phyloP scores from a whole-genome alignment of 371 early-diverging fungal genomes.

The Rhizopus sp. region DNA sequence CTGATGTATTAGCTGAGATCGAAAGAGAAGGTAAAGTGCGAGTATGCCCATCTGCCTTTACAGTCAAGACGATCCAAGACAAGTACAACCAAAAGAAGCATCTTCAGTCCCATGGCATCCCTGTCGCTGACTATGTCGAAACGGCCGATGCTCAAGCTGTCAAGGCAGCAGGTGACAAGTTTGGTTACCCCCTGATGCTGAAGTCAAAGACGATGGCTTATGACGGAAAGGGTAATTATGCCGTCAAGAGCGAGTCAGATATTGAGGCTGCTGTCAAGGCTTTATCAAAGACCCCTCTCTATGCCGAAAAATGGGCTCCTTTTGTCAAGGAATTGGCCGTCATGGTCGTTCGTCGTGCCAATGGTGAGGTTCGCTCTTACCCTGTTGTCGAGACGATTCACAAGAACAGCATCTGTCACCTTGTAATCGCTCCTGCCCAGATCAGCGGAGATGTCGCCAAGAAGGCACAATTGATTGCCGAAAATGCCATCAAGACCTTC shows the following conservation, averaged over 20 bases:
- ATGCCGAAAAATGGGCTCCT: conserved; percentile 93
- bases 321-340: conserved; percentile 93
- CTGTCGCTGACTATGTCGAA: conserved; percentile 75
- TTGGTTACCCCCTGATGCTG: conserved; percentile 93
- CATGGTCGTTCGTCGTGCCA: conserved; percentile 89
- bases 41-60: conserved; percentile 79
- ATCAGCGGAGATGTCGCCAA: conserved; percentile 74
- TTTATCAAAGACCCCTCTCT: conserved; percentile 61
- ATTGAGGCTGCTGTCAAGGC: conserved; percentile 63
- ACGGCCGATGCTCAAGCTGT: conserved; percentile 54
- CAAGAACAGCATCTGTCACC: conserved; percentile 91
- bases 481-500: conserved; percentile 76
- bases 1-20: conserved; percentile 68
- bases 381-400: conserved; percentile 96
- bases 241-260: conserved; percentile 70
- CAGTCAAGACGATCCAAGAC: conserved; percentile 91
- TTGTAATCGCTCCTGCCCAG: conserved; percentile 95
- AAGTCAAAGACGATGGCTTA: conserved; percentile 94
- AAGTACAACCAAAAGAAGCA: conserved; percentile 90
- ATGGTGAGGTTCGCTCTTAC: conserved; percentile 81
- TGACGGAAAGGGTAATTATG: conserved; percentile 93
- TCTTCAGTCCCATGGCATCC: conserved; percentile 60
- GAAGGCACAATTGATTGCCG: conserved; percentile 79
- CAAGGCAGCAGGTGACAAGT: conserved; percentile 55
- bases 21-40: conserved; percentile 52